Base-by-base conservation (phyloP, 257 asterid genomes). In the Gentiana straminea region DNA sequence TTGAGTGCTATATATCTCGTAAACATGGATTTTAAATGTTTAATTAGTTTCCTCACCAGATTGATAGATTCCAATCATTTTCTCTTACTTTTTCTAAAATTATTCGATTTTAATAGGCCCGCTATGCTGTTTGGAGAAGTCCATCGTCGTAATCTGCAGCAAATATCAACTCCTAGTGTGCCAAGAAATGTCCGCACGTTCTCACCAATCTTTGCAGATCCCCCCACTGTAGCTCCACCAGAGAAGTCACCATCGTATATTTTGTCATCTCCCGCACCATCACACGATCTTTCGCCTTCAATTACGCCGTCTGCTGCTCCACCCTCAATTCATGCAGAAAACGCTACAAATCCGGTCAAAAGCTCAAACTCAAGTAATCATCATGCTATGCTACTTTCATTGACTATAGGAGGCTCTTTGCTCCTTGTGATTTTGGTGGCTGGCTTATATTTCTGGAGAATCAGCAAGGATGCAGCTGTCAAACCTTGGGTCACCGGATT, bases 401-500 rank as follows among this genome's bases (percentile, higher is more conserved):
- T 73, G 51, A 74, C 70, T 33, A 70, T 83, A 62, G 89, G 82
- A 45, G 94, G 83, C 48, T 64, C 94, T 51, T 15, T 79, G 33
- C 58, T 92, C 49, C 62, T 91, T 57, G 15, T 82, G 8, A 8
- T 81, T 49, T 3, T 75, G 52, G 43, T 77, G 44, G 2, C 59
- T 13, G 72, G 73, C 57, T 33, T 72, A 49, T 49, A 68, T 32
- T 43, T 77, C 49, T 81, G 71, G 56, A 73, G 51, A 52, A 65
- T 72, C 52, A 83, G 75, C 55, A 92, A 76, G 64, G 84, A 78
- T 71, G 78, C 85, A 9, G 80, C 86, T 52, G 98, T 88, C 67
- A 92, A 64, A 65, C 98, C 98, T 8, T 88, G 98, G 97, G 80
- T 82, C 37, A 76, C 95, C 0, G 98, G 98, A 68, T 70, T 92